Percentiles rank a stretch among this genome's conserved stretches.
Conservation (phyloP, 2,329 filamentous ascomycete genomes). For the Pestalotiopsis sp. region DNA sequence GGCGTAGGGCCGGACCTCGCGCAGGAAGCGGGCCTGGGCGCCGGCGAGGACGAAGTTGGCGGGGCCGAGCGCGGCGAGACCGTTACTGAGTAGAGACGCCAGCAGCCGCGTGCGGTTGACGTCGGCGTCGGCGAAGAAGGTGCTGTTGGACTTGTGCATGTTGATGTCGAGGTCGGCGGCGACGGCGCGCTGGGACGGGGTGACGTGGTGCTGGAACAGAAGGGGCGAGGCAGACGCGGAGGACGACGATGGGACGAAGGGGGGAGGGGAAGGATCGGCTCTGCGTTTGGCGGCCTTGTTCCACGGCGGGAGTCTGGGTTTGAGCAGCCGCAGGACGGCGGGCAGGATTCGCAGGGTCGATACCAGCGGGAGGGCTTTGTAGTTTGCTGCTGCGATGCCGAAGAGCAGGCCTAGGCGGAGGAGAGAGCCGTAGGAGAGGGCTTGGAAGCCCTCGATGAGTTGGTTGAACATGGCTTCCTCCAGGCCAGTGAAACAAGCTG, state of each 20-base stretch:
- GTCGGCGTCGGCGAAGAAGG: conserved; percentile 12
- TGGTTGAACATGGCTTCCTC: not conserved
- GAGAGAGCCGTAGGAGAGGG: conserved; percentile 5
- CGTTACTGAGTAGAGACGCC: not conserved
- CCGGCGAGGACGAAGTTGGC: conserved; percentile 8
- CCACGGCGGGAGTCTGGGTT: not conserved
- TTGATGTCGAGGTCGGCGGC: conserved; percentile 7
- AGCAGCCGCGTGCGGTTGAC: conserved; percentile 1
- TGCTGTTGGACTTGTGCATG: conserved; percentile 13
- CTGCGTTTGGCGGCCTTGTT: not conserved
- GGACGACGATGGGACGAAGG: not conserved
- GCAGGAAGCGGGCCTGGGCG: conserved; percentile 6
- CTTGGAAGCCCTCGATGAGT: not conserved
- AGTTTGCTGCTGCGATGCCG: conserved; percentile 3
- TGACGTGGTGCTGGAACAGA: conserved; percentile 4
- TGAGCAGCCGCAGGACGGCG: not conserved
- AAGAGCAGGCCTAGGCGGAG: not conserved
- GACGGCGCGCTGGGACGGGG: not conserved
- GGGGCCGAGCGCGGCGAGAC: not conserved
- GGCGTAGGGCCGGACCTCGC: conserved; percentile 9
- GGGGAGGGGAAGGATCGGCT: not conserved
- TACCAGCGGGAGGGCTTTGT: conserved; percentile 1
- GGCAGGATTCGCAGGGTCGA: conserved; percentile 5
- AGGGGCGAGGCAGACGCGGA: not conserved
- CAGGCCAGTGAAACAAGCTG: not conserved